A percentile compares a stretch with the other conserved stretches of the same genome.
phyloP scores from a whole-genome alignment of 2,329 filamentous ascomycete genomes.

The Botrytis fabae region DNA sequence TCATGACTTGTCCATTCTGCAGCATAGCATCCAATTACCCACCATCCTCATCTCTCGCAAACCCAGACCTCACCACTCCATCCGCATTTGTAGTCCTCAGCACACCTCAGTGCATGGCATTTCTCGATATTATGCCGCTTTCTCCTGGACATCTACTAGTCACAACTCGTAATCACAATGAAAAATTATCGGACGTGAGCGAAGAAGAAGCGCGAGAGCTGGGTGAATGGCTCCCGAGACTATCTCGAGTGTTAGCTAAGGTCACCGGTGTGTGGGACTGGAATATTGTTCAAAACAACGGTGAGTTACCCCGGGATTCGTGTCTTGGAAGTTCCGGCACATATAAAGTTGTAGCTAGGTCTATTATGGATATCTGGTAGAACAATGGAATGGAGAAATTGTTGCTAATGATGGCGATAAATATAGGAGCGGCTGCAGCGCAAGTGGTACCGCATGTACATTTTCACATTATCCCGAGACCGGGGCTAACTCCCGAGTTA shows the following conservation, averaged over 20 bases:
- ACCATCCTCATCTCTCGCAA: slow-evolving; percentile 47
- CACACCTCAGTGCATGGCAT: slow-evolving; percentile 75
- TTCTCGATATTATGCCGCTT: slow-evolving; percentile 91
- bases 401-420: slow-evolving; percentile 21
- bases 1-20: slow-evolving; percentile 60
- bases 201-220: slow-evolving; percentile 65
- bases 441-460: slow-evolving; percentile 94
- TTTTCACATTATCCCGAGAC: slow-evolving; percentile 89
- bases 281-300: slow-evolving; percentile 98
- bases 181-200: slow-evolving; percentile 73
- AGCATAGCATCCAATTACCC: slow-evolving; percentile 53
- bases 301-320: slow-evolving; percentile 42
- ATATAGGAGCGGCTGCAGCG: slow-evolving; percentile 71
- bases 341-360: background rate
- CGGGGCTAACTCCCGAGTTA: slow-evolving; percentile 57
- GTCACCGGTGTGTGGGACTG: slow-evolving; percentile 77
- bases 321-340: slow-evolving; percentile 2
- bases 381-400: slow-evolving; percentile 1
- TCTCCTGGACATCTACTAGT: slow-evolving; percentile 81
- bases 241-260: slow-evolving; percentile 69
- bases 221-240: slow-evolving; percentile 65
- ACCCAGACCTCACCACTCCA: slow-evolving; percentile 42
- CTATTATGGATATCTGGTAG: background rate
- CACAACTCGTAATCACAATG: slow-evolving; percentile 72
- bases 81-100: slow-evolving; percentile 68